Base-by-base conservation (phyloP, 2,329 filamentous ascomycete species). In the Pseudogymnoascus sp. region DNA sequence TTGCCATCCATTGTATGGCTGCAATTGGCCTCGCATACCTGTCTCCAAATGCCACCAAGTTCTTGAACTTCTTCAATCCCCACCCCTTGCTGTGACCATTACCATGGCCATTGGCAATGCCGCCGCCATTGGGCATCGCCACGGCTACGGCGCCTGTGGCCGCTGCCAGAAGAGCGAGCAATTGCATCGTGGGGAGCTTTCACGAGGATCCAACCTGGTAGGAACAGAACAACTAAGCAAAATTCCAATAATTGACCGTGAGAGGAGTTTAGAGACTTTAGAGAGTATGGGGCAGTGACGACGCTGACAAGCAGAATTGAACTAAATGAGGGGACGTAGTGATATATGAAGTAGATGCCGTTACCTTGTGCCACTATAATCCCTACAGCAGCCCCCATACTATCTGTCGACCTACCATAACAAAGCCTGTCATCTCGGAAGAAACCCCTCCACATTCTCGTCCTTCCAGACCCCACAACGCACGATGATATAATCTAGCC, bases 41-140 rank as follows among this genome's bases (percentile, higher is more conserved):
- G 72, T 91, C 87, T 10, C 88, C 88, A 70, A 92, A 91, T 0
- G 85, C 80, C 39, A 90, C 81, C 37, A 90, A 72, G 59, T 83
- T 86, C 29, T 83, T 79, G 70, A 90, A 85, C 37, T 77, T 76
- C 33, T 74, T 73, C 40, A 79, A 65, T 40, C 70, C 68, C 45
- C 40, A 45, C 21, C 40, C 40, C 35, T 58, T 58, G 31, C 35
- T 37, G 3, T 33, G 25, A n/a, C 52, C 25, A 5, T 33, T 37
- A 18, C 31, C 15, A 10, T 5, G 12, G 13, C 52, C 35, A 36
- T 12, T 9, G 13, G 5, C 15, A 35, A 18, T 6, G 7, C 52
- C n/a, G 21, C 10, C 31, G 27, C 4, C 52, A 45, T 45, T 45
- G 5, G 40, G 40, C 40, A 45, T 45, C 12, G 40, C 40, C 40